phyloP scores from a whole-genome alignment of 2,329 filamentous ascomycete species.

The Fusarium floridanum region DNA sequence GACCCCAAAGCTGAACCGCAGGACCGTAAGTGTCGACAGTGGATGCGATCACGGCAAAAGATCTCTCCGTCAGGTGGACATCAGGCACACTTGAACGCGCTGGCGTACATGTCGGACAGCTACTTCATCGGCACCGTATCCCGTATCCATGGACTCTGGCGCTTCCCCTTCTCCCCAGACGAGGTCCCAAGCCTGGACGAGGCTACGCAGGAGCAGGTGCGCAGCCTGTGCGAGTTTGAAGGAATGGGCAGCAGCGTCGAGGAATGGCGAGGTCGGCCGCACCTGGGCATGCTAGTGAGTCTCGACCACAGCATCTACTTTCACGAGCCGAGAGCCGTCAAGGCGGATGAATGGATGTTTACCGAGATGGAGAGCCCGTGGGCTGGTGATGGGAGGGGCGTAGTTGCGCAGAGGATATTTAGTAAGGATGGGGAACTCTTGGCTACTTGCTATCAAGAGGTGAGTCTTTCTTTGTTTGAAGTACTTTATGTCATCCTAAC shows the following conservation, averaged over 20 bases:
- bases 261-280: constrained; percentile 64
- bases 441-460: constrained; percentile 86
- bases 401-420: constrained; percentile 83
- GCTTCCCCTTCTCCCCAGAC: constrained; percentile 70
- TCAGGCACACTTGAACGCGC: constrained; percentile 84
- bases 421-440: constrained; percentile 77
- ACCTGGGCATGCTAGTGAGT: constrained; percentile 87
- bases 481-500: constrained; percentile 13
- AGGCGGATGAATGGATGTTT: constrained; percentile 82
- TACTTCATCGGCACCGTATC: constrained; percentile 94
- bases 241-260: constrained; percentile 56
- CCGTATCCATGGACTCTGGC: constrained; percentile 83
- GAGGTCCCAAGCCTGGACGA: constrained; percentile 60
- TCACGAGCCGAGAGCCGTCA: constrained; percentile 69
- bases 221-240: constrained; percentile 57
- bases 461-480: constrained; percentile 48
- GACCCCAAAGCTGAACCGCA: constrained; percentile 66
- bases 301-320: constrained; percentile 82
- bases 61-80: constrained; percentile 81
- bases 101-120: constrained; percentile 93
- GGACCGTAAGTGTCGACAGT: constrained; percentile 77
- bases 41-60: constrained; percentile 79
- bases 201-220: constrained; percentile 54
- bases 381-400: constrained; percentile 81
- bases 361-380: constrained; percentile 85